Percentiles rank a stretch among this genome's conserved stretches.
These are phyloP conservation scores for Populus hybrid DNA, from an alignment of 441 rosid species.

Conservation along the genomic window DNA sequence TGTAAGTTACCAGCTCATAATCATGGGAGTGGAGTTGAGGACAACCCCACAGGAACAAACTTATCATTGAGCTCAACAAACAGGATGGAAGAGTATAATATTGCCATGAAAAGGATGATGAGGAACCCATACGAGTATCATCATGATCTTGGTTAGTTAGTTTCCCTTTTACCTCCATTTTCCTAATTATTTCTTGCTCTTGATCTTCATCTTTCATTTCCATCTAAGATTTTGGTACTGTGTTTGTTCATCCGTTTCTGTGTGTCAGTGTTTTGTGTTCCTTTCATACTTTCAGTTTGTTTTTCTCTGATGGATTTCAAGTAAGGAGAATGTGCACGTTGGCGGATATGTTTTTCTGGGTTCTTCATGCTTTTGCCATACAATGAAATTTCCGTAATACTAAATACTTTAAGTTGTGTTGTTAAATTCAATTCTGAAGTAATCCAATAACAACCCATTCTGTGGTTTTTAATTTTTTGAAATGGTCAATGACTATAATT, in stretches of 20 bases:
- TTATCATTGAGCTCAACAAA: constrained; percentile 38
- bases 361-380: background rate
- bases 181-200: background rate
- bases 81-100: constrained; percentile 70
- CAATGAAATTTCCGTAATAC: background rate
- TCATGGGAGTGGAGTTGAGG: constrained; percentile 33
- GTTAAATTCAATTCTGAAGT: background rate
- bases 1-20: constrained; percentile 19
- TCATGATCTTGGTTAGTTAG: constrained; percentile 69
- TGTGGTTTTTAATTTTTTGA: background rate
- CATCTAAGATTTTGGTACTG: background rate
- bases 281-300: background rate
- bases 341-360: background rate
- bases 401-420: background rate
- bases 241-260: background rate
- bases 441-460: background rate
- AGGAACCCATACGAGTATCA: constrained; percentile 90
- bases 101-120: constrained; percentile 87
- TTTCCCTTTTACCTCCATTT: background rate
- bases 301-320: background rate
- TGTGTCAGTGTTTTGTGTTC: background rate
- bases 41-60: constrained; percentile 25
- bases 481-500: constrained; percentile 10
- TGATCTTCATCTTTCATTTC: constrained; percentile 1
- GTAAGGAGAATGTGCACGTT: background rate